Evolutionary conservation across 2,329 filamentous ascomycete genomes (phyloP).

Genomic region (Colletotrichum salicis): DNA sequence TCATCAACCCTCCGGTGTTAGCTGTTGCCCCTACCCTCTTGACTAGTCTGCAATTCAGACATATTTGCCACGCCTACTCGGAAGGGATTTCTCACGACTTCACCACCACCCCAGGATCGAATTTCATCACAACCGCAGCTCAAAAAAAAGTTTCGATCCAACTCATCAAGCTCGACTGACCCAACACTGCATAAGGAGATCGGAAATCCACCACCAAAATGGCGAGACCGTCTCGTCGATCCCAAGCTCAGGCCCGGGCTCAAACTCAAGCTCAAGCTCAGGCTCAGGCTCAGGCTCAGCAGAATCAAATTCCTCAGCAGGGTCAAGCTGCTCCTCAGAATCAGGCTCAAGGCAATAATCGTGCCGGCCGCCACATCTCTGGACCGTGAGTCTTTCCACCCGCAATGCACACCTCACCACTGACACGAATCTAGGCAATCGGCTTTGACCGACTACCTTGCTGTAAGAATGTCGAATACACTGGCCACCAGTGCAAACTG

Average conservation of each 20-base stretch:
- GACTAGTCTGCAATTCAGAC: not conserved
- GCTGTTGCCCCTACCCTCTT: not conserved
- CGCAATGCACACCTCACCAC: not conserved
- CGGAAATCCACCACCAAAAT: not conserved
- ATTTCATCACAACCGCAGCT: not conserved
- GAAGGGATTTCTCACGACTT: not conserved
- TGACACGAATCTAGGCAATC: conserved; percentile 53
- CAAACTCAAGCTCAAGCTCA: not conserved
- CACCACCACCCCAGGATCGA: not conserved
- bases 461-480: conserved; percentile 46
- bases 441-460: conserved; percentile 64
- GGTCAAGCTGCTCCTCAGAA: conserved; percentile 19
- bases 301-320: not conserved
- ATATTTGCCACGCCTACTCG: not conserved
- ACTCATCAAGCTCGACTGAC: not conserved
- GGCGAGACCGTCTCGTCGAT: conserved; percentile 5
- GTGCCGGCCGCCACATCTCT: conserved; percentile 23
- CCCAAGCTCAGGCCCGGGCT: conserved; percentile 14
- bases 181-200: not conserved
- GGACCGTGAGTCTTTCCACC: conserved; percentile 24
- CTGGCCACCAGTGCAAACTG: not conserved
- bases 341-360: not conserved
- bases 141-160: not conserved
- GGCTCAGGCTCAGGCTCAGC: conserved; percentile 5
- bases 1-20: not conserved